These are phyloP conservation scores for Tulasnella sp. DNA, from an alignment of 768 basidiomycete species.

Conservation along the genomic window DNA sequence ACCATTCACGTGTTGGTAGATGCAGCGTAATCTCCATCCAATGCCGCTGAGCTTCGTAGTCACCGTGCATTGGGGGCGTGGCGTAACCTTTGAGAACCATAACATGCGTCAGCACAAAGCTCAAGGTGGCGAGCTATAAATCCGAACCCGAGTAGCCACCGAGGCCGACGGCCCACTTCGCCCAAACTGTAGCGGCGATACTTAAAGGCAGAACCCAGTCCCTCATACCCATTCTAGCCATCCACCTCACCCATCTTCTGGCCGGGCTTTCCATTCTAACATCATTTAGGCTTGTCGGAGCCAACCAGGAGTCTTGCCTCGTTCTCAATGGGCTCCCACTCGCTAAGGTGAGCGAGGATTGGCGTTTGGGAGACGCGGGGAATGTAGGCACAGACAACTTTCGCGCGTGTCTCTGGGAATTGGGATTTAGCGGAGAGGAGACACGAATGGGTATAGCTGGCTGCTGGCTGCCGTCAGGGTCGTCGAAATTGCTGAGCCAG, in stretches of 20 bases:
- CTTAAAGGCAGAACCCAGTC: conserved; percentile 55
- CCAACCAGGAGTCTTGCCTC: conserved; percentile 3
- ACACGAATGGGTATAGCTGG: conserved; percentile 10
- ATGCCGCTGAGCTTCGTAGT: conserved; percentile 90
- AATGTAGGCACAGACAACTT: conserved; percentile 16
- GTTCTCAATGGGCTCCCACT: neutral
- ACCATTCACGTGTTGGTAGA: conserved; percentile 74
- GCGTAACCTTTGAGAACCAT: conserved; percentile 47
- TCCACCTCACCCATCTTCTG: conserved; percentile 69
- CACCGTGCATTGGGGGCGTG: conserved; percentile 81
- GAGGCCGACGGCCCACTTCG: conserved; percentile 68
- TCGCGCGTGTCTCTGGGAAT: conserved; percentile 11
- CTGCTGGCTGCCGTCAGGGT: neutral
- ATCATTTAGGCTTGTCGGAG: conserved; percentile 14
- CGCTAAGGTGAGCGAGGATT: neutral
- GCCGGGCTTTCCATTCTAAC: conserved; percentile 38
- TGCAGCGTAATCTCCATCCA: conserved; percentile 92
- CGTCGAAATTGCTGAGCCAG: conserved; percentile 22
- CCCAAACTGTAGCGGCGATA: conserved; percentile 50
- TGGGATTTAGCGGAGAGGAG: conserved; percentile 25
- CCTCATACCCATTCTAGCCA: conserved; percentile 64
- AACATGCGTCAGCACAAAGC: neutral
- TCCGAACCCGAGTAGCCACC: conserved; percentile 77
- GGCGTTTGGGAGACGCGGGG: conserved; percentile 3
- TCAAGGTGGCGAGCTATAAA: neutral